These are phyloP conservation scores for Candida schatavii DNA, from an alignment of 805 yeast genomes.

Conservation along the genomic window DNA sequence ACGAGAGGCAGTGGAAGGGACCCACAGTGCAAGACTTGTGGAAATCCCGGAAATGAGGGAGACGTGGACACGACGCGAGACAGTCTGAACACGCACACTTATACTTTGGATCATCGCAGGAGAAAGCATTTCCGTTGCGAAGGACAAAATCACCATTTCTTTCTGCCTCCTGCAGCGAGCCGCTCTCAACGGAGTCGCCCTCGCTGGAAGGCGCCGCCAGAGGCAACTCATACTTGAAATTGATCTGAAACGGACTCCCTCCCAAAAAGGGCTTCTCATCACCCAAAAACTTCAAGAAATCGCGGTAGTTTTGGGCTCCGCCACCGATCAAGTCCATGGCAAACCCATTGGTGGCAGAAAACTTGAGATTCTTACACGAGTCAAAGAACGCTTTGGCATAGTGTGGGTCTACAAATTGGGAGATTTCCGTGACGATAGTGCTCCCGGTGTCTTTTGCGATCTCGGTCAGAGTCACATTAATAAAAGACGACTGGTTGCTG, in stretches of 20 bases:
- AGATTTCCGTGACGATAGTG: slow-evolving; percentile 68
- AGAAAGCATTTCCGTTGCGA: slow-evolving; percentile 28
- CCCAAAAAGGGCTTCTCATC: slow-evolving; percentile 93
- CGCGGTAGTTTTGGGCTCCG: slow-evolving; percentile 75
- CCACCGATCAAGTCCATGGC: slow-evolving; percentile 98
- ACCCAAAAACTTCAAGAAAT: slow-evolving; percentile 84
- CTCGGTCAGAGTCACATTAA: slow-evolving; percentile 59
- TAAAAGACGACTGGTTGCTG: slow-evolving; percentile 72
- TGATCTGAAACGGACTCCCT: slow-evolving; percentile 94
- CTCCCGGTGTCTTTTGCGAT: slow-evolving; percentile 47
- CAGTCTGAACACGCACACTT: slow-evolving; percentile 93
- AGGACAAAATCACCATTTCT: slow-evolving; percentile 16
- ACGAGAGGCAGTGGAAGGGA: slow-evolving; percentile 68
- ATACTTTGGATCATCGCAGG: slow-evolving; percentile 65
- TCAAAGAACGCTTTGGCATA: slow-evolving; percentile 70
- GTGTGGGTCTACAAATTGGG: slow-evolving; percentile 53
- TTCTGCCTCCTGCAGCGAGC: slow-evolving; percentile 13
- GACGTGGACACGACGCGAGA: slow-evolving; percentile 68
- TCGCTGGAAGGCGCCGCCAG: too few relatives aligned
- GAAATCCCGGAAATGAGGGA: slow-evolving; percentile 45
- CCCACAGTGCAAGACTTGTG: slow-evolving; percentile 53
- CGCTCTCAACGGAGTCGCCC: too few relatives aligned
- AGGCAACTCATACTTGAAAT: slow-evolving; percentile 51
- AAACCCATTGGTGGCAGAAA: slow-evolving; percentile 90
- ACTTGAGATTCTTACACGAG: slow-evolving; percentile 86